These are phyloP conservation scores for Limnanthes douglasii DNA, from an alignment of 345 rosid genomes.

Conservation along the genomic window DNA sequence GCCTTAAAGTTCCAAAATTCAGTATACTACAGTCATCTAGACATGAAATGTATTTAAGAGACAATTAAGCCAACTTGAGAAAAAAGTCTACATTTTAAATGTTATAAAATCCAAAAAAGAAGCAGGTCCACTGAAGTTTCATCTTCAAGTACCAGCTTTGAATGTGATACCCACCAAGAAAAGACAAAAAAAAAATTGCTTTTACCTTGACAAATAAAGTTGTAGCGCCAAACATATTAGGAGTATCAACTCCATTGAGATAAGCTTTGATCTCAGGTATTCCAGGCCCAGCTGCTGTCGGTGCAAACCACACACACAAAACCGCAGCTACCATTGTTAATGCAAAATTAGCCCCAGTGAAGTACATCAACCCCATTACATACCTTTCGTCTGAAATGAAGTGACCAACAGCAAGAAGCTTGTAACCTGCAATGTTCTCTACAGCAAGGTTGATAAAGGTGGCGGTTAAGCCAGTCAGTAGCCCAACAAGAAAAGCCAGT, in stretches of 20 bases:
- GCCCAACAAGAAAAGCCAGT: conserved; percentile 75
- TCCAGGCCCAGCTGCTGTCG: conserved; percentile 96
- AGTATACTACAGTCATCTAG: no score
- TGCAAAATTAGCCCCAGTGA: conserved; percentile 48
- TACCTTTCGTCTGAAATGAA: conserved; percentile 52
- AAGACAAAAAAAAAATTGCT: no score
- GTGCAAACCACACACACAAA: conserved; percentile 72
- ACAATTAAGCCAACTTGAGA: no score
- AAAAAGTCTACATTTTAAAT: no score
- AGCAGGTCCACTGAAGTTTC: no score
- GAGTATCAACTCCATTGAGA: conserved; percentile 92
- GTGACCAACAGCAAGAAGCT: conserved; percentile 61
- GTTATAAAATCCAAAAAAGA: no score
- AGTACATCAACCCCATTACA: conserved; percentile 27
- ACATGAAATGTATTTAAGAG: no score
- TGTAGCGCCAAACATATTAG: conserved; percentile 70
- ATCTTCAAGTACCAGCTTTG: no score
- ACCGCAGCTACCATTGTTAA: conserved; percentile 51
- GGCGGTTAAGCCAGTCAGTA: conserved; percentile 69
- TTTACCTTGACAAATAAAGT: conserved; percentile 75
- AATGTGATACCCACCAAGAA: no score
- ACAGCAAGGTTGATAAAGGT: conserved; percentile 77
- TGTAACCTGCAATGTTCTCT: conserved; percentile 95
- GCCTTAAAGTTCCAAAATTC: no score
- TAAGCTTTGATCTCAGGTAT: conserved; percentile 95